Evolutionary conservation across 306 rosid species (phyloP).

Genomic region (Potentilla sterilis): DNA sequence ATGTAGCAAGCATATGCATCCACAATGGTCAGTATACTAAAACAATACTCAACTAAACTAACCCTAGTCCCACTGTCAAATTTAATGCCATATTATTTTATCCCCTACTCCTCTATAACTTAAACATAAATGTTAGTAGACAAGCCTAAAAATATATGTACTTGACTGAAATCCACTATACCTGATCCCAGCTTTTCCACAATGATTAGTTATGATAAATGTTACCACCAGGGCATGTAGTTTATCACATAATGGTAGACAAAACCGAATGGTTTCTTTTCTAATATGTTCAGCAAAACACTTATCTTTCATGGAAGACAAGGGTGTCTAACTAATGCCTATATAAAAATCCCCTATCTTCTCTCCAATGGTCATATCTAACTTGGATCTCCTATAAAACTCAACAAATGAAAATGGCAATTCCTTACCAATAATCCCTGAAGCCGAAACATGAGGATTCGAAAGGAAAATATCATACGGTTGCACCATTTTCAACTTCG

Average conservation of each 20-base stretch:
- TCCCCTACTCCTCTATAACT: not conserved
- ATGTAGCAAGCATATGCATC: not conserved
- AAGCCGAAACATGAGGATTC: constrained; percentile 62
- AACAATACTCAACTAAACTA: not conserved
- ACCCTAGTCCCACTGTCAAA: not conserved
- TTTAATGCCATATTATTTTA: not conserved
- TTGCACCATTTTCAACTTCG: constrained; percentile 60
- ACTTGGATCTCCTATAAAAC: constrained; percentile 2
- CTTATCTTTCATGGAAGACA: not conserved
- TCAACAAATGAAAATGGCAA: constrained; percentile 1
- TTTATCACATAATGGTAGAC: not conserved
- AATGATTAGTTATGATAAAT: not conserved
- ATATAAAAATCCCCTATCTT: not conserved
- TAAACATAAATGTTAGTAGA: not conserved
- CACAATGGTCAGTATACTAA: not conserved
- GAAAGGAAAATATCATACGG: constrained; percentile 82
- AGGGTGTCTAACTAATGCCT: not conserved
- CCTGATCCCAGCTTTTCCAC: not conserved
- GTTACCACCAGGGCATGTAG: not conserved
- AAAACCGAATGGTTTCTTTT: not conserved
- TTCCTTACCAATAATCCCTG: constrained; percentile 68
- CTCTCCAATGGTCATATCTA: not conserved
- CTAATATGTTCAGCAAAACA: not conserved
- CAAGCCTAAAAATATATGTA: not conserved
- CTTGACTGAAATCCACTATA: not conserved